These are phyloP conservation scores for Yamadazyma pseudoaaseri DNA, from an alignment of 1,139 yeast genomes.

Conservation along the genomic window DNA sequence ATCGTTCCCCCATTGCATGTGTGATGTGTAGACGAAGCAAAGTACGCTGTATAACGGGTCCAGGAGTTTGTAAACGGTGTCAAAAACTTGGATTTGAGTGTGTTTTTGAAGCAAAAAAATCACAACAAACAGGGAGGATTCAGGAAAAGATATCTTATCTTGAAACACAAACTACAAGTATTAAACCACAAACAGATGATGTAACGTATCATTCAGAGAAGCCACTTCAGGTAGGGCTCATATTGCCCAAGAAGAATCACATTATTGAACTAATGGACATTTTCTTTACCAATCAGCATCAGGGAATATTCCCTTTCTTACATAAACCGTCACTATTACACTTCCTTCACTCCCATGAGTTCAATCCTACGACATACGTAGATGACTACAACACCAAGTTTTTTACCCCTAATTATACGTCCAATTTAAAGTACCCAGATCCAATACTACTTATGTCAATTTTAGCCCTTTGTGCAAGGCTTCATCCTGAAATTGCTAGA, in stretches of 20 bases:
- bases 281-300: constrained; percentile 33
- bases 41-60: constrained; percentile 20
- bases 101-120: constrained; percentile 21
- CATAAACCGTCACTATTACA: constrained; percentile 30
- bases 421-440: constrained; percentile 23
- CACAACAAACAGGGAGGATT: constrained; percentile 17
- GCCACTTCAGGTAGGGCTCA: constrained; percentile 8
- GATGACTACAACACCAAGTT: constrained; percentile 18
- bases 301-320: constrained; percentile 32
- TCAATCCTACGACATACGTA: constrained; percentile 27
- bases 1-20: constrained; percentile 25
- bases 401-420: constrained; percentile 8
- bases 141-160: constrained; percentile 1
- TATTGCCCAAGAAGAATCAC: constrained; percentile 25
- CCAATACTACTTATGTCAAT: constrained; percentile 33
- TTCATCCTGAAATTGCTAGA: constrained; percentile 27
- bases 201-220: too few species aligned
- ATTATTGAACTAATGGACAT: constrained; percentile 27
- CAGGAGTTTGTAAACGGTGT: constrained; percentile 22
- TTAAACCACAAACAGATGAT: too few species aligned
- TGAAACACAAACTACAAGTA: neutral
- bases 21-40: constrained; percentile 23
- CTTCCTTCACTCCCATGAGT: constrained; percentile 24
- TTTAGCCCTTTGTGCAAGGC: constrained; percentile 33
- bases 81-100: constrained; percentile 19